Evolutionary conservation across 306 rosid genomes (phyloP).

Genomic region (Alnus rubra): DNA sequence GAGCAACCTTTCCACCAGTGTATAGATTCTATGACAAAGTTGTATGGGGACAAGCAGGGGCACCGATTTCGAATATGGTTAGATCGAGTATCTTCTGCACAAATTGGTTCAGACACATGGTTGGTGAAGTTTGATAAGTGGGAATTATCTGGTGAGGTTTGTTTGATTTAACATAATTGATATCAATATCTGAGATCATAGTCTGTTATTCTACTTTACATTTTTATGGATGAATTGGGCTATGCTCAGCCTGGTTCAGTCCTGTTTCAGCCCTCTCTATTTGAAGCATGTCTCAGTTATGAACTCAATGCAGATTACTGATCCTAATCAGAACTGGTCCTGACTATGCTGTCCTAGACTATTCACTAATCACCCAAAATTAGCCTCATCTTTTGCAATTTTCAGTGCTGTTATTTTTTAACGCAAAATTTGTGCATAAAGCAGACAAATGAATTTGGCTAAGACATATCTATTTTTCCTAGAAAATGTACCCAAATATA

Average conservation of each 20-base stretch:
- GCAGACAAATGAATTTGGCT: not conserved
- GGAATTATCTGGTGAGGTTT: constrained; percentile 62
- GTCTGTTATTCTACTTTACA: constrained; percentile 5
- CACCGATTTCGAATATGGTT: constrained; percentile 59
- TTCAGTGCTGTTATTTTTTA: not conserved
- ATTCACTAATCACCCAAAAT: not conserved
- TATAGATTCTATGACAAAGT: constrained; percentile 26
- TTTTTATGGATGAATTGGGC: not conserved
- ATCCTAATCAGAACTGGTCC: not conserved
- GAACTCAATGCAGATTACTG: not conserved
- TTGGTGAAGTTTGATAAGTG: constrained; percentile 70
- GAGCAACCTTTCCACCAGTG: constrained; percentile 39
- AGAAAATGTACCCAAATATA: not conserved
- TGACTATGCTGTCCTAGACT: constrained; percentile 4
- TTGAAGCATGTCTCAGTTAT: not conserved
- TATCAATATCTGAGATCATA: not conserved
- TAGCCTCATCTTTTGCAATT: not conserved
- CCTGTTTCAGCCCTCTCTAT: not conserved
- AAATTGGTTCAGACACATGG: constrained; percentile 65
- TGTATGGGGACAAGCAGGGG: constrained; percentile 50
- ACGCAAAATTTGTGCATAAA: not conserved
- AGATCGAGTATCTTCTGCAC: constrained; percentile 48
- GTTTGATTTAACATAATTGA: constrained; percentile 6
- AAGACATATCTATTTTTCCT: not conserved
- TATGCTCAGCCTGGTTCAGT: not conserved